Evolutionary conservation across 768 basidiomycete genomes (phyloP).

Genomic region (Mycena latifolia): DNA sequence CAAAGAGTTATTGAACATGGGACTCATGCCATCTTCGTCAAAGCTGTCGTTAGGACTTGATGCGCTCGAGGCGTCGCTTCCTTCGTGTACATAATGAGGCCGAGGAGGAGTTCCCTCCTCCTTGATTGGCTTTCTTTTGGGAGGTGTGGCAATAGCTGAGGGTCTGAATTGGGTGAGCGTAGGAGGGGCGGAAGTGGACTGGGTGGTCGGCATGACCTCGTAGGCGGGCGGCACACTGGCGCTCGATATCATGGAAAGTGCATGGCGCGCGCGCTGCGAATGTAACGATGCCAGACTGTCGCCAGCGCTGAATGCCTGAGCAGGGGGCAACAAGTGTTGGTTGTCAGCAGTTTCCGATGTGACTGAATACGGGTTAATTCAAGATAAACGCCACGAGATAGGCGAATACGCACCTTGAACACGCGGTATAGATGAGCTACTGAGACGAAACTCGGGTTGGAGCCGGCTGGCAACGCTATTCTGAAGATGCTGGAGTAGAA

Average conservation of each 20-base stretch:
- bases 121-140: slow-evolving; percentile 4
- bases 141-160: background rate
- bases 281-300: slow-evolving; percentile 24
- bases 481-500: slow-evolving; percentile 35
- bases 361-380: slow-evolving; percentile 12
- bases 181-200: slow-evolving; percentile 26
- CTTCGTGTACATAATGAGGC: slow-evolving; percentile 13
- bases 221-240: slow-evolving; percentile 31
- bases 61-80: slow-evolving; percentile 21
- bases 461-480: background rate
- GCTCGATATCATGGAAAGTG: slow-evolving; percentile 26
- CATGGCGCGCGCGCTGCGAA: slow-evolving; percentile 10
- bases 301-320: slow-evolving; percentile 1
- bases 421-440: slow-evolving; percentile 13
- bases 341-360: background rate
- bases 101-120: background rate
- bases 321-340: slow-evolving; percentile 5
- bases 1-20: slow-evolving; percentile 28
- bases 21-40: slow-evolving; percentile 30
- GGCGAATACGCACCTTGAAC: slow-evolving; percentile 10
- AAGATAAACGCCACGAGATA: background rate
- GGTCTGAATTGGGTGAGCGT: slow-evolving; percentile 15
- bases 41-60: slow-evolving; percentile 28
- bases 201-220: slow-evolving; percentile 7
- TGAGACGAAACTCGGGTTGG: slow-evolving; percentile 10